Conservation (phyloP, 768 basidiomycete genomes). For the Gyrodon lividus region DNA sequence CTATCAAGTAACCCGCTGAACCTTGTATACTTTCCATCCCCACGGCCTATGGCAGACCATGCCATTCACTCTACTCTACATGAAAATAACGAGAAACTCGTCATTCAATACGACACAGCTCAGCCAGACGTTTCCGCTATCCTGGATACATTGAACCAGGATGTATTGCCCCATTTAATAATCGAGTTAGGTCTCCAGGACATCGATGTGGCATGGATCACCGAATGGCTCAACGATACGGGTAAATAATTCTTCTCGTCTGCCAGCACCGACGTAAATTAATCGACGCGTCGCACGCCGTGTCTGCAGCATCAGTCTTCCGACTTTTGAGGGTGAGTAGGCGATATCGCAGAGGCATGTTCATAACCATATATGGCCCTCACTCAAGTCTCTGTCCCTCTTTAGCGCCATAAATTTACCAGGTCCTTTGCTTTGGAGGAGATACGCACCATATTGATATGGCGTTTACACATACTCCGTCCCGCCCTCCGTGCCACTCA, state of each 20-base stretch:
- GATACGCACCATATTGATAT: constrained; percentile 51
- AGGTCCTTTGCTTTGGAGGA: constrained; percentile 61
- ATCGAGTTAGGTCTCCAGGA: constrained; percentile 55
- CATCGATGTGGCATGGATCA: constrained; percentile 49
- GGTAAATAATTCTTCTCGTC: constrained; percentile 41
- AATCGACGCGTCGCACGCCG: background rate
- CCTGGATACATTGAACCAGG: constrained; percentile 50
- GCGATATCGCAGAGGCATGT: constrained; percentile 19
- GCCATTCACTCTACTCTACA: constrained; percentile 40
- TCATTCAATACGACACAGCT: constrained; percentile 50
- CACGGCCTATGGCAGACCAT: constrained; percentile 1
- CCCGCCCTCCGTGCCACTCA: constrained; percentile 37
- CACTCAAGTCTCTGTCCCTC: constrained; percentile 7
- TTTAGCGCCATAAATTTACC: constrained; percentile 66
- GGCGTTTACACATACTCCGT: constrained; percentile 45
- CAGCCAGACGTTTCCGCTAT: constrained; percentile 45
- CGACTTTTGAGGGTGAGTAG: constrained; percentile 63
- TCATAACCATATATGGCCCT: constrained; percentile 1
- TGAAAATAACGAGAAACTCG: constrained; percentile 47
- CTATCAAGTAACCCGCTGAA: background rate
- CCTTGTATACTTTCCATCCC: background rate
- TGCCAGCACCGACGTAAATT: background rate
- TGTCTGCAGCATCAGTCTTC: constrained; percentile 48
- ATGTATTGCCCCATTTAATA: constrained; percentile 58
- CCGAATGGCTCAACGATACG: constrained; percentile 64